A percentile compares a stretch with the other conserved stretches of the same genome.
These are phyloP conservation scores for Stipa capillata DNA, from an alignment of 176 grass and related monocot species.

Conservation along the genomic window DNA sequence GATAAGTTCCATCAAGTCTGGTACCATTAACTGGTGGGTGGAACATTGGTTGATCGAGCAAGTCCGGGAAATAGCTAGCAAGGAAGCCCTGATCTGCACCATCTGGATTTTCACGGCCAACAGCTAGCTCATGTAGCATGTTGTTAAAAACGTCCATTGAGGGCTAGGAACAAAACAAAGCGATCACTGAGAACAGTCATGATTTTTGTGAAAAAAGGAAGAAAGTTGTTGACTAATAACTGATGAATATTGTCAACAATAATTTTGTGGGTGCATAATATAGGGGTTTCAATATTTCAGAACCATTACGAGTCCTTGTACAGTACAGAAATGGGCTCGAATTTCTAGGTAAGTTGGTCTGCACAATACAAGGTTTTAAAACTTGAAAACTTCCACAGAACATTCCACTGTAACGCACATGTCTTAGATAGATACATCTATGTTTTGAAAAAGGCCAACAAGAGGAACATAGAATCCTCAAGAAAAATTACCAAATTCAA, in stretches of 20 bases:
- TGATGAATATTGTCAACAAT: neutral
- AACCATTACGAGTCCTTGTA: neutral
- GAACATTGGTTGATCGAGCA: constrained; percentile 86
- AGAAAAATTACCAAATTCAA: too few relatives aligned
- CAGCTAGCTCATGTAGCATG: constrained; percentile 78
- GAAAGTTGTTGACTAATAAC: neutral
- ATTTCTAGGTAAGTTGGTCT: neutral
- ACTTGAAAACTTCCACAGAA: neutral
- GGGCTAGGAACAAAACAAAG: constrained; percentile 47
- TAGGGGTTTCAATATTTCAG: too few relatives aligned
- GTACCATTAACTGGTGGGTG: constrained; percentile 73
- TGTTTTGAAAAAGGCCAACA: neutral
- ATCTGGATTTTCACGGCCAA: constrained; percentile 76
- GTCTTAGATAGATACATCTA: neutral
- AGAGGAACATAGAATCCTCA: neutral
- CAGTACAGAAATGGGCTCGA: neutral
- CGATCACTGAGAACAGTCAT: neutral
- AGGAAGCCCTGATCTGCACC: constrained; percentile 94
- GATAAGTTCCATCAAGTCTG: constrained; percentile 72
- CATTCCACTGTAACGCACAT: neutral
- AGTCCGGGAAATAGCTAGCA: constrained; percentile 72
- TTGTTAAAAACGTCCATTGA: constrained; percentile 72
- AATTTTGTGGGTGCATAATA: neutral
- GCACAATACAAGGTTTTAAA: neutral
- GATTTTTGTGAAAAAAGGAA: neutral